Conservation (phyloP, 2,329 filamentous ascomycete species). For the Dactylellina leptospora region DNA sequence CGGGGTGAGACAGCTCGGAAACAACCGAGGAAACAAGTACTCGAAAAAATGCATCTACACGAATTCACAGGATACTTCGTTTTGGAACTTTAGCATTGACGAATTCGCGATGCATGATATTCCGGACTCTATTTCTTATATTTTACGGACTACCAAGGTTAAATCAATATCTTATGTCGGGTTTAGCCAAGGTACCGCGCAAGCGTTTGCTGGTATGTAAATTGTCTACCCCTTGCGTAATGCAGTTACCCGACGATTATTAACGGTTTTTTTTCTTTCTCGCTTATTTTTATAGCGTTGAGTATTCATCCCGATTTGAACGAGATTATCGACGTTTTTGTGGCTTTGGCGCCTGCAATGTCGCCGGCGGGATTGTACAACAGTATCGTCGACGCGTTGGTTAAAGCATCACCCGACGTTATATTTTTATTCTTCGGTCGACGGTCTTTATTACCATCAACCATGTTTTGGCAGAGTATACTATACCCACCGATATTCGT, state of each 20-base stretch:
- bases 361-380: constrained; percentile 89
- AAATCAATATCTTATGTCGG: constrained; percentile 92
- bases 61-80: constrained; percentile 77
- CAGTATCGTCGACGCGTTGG: constrained; percentile 87
- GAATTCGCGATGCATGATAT: constrained; percentile 98
- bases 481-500: constrained; percentile 91
- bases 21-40: constrained; percentile 99
- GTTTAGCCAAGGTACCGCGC: constrained; percentile 95
- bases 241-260: neutral
- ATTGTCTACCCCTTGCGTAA: neutral
- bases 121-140: constrained; percentile 90
- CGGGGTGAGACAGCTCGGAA: constrained; percentile 84
- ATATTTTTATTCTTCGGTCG: constrained; percentile 92
- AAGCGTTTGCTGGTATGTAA: constrained; percentile 76
- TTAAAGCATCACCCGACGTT: constrained; percentile 91
- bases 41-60: constrained; percentile 87
- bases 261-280: neutral
- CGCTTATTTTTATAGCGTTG: constrained; percentile 65
- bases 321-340: constrained; percentile 92
- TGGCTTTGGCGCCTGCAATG: constrained; percentile 95
- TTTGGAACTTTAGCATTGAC: constrained; percentile 99
- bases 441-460: constrained; percentile 86
- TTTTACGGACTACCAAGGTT: constrained; percentile 82
- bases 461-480: constrained; percentile 96
- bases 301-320: constrained; percentile 93